Conservation (phyloP, 2,329 filamentous ascomycete genomes). For the Pseudocercospora pini-densiflorae region DNA sequence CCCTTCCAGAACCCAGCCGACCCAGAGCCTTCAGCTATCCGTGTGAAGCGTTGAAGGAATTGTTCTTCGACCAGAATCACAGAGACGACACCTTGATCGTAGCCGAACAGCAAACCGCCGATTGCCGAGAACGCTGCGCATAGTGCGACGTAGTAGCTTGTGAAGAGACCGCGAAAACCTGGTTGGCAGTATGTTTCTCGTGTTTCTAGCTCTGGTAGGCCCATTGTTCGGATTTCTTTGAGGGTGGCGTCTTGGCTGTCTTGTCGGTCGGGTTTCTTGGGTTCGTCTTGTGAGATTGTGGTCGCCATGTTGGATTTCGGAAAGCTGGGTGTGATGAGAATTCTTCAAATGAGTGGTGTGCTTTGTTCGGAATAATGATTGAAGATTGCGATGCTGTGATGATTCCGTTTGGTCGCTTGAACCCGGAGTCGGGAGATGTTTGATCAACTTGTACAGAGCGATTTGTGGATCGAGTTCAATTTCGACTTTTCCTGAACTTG, state of each 20-base stretch:
- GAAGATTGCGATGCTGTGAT: background rate
- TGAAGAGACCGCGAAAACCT: slow-evolving; percentile 51
- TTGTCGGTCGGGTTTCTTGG: slow-evolving; percentile 8
- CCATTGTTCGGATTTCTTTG: slow-evolving; percentile 4
- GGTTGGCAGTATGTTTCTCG: slow-evolving; percentile 36
- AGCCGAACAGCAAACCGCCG: slow-evolving; percentile 47
- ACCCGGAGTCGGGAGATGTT: background rate
- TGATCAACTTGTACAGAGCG: background rate
- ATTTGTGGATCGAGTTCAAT: background rate
- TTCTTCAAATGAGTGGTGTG: background rate
- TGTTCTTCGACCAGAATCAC: slow-evolving; percentile 53
- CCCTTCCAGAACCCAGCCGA: slow-evolving; percentile 71
- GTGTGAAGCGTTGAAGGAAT: slow-evolving; percentile 47
- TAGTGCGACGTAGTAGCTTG: slow-evolving; percentile 55
- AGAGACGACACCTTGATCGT: slow-evolving; percentile 46
- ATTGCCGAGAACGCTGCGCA: slow-evolving; percentile 56
- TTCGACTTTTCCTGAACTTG: background rate
- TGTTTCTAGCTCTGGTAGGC: background rate
- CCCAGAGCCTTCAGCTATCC: slow-evolving; percentile 42
- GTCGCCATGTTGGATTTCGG: background rate
- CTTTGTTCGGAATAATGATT: background rate
- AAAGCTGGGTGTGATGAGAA: background rate
- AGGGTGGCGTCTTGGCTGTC: slow-evolving; percentile 6
- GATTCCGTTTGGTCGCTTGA: background rate
- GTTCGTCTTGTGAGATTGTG: slow-evolving; percentile 9